These are phyloP conservation scores for Cladosporium sp. DNA, from an alignment of 2,329 filamentous ascomycete species.

Conservation along the genomic window DNA sequence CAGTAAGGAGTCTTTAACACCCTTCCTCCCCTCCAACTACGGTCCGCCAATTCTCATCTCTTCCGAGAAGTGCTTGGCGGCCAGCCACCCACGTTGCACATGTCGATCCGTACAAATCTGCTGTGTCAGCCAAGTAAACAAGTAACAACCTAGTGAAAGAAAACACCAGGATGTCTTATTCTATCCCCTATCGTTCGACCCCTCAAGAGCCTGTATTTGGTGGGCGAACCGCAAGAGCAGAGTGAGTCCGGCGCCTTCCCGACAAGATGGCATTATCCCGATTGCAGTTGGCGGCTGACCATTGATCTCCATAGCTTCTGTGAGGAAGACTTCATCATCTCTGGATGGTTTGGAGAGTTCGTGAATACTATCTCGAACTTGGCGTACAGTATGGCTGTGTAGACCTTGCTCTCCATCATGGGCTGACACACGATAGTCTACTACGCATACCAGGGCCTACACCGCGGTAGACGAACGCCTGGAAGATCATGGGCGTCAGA, in stretches of 20 bases:
- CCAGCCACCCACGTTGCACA: too few species aligned
- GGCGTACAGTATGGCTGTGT: constrained; percentile 2
- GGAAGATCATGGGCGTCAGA: background rate
- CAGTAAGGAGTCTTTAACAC: too few species aligned
- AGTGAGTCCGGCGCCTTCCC: background rate
- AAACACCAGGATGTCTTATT: background rate
- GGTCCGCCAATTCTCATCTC: background rate
- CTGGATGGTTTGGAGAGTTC: constrained; percentile 12
- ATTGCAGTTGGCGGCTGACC: background rate
- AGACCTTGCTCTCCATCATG: background rate
- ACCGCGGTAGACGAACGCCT: background rate
- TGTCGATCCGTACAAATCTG: background rate
- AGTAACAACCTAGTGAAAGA: background rate
- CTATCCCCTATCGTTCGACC: background rate
- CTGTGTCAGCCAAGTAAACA: background rate
- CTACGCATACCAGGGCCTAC: constrained; percentile 9
- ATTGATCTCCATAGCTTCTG: background rate
- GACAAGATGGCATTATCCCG: background rate
- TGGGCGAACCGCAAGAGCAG: background rate
- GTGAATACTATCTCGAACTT: constrained; percentile 12
- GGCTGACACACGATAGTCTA: background rate
- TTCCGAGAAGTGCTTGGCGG: background rate
- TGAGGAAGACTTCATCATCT: constrained; percentile 13
- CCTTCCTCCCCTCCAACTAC: too few species aligned
- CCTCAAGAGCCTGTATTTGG: constrained; percentile 2